Percentiles rank a stretch among this genome's conserved stretches.
Evolutionary conservation across 805 yeast genomes (phyloP).

Genomic region (Starmerella tilneyi): DNA sequence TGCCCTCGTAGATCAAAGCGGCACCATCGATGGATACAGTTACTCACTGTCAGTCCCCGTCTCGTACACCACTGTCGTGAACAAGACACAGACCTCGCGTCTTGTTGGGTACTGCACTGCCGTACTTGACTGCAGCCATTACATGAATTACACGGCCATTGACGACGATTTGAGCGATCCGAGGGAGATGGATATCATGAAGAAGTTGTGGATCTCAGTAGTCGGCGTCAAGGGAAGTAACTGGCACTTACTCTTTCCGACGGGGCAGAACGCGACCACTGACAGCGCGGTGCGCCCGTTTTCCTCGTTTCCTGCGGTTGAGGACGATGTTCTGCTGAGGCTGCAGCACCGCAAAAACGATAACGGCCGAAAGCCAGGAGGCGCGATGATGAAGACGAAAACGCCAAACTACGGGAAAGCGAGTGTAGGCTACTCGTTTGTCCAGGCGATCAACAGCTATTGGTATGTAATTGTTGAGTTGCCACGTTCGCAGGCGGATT

Average conservation of each 20-base stretch:
- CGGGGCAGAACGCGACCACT: not conserved
- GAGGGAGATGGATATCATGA: slow-evolving; percentile 1
- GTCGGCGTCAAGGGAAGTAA: not conserved
- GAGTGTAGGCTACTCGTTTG: slow-evolving; percentile 24
- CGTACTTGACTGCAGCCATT: slow-evolving; percentile 16
- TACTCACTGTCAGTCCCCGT: slow-evolving; percentile 14
- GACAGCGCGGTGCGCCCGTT: slow-evolving; percentile 7
- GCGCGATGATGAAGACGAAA: slow-evolving; percentile 16
- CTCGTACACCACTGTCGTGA: not conserved
- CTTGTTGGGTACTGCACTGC: slow-evolving; percentile 21
- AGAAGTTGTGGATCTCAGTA: slow-evolving; percentile 5
- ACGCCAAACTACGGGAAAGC: slow-evolving; percentile 15
- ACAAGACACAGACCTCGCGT: slow-evolving; percentile 9
- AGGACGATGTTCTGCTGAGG: slow-evolving; percentile 5
- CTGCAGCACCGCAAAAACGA: not conserved
- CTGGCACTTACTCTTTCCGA: slow-evolving; percentile 15
- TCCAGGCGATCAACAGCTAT: slow-evolving; percentile 8
- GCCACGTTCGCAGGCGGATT: slow-evolving; percentile 11
- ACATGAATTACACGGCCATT: slow-evolving; percentile 6
- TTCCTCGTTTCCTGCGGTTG: slow-evolving; percentile 20
- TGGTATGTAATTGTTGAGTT: slow-evolving; percentile 21
- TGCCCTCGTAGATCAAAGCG: slow-evolving; percentile 5
- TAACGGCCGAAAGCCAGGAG: slow-evolving; percentile 7
- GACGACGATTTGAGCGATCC: not conserved
- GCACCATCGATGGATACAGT: slow-evolving; percentile 13